phyloP scores from a whole-genome alignment of 306 rosid species.

The Dalbergia cultrata region DNA sequence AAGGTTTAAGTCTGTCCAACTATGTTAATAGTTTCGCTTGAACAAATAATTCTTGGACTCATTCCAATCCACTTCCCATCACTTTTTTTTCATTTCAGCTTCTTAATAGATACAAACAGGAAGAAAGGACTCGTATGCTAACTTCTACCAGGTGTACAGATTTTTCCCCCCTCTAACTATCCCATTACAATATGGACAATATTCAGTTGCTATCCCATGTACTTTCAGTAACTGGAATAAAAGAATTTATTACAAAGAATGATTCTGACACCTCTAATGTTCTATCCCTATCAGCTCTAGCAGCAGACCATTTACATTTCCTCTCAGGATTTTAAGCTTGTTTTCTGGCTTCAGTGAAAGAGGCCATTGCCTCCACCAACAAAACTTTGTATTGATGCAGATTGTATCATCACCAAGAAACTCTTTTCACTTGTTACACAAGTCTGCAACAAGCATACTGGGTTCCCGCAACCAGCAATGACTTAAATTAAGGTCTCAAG shows the following conservation, averaged over 20 bases:
- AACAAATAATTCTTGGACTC: conserved; percentile 9
- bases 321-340: conserved; percentile 1
- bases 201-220: conserved; percentile 39
- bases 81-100: conserved; percentile 35
- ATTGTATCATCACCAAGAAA: conserved; percentile 34
- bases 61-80: conserved; percentile 42
- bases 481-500: neutral
- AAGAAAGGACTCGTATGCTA: conserved; percentile 22
- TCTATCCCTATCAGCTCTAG: conserved; percentile 41
- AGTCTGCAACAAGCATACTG: conserved; percentile 25
- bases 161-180: conserved; percentile 43
- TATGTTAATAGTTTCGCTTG: too few species aligned
- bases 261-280: conserved; percentile 43
- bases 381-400: conserved; percentile 28
- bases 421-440: conserved; percentile 26
- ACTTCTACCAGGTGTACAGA: conserved; percentile 25
- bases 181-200: conserved; percentile 65
- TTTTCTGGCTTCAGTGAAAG: conserved; percentile 45
- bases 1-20: too few species aligned
- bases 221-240: conserved; percentile 33
- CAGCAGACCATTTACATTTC: conserved; percentile 41
- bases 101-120: conserved; percentile 44
- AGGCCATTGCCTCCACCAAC: conserved; percentile 33
- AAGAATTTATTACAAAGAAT: conserved; percentile 50
- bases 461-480: conserved; percentile 29